Evolutionary conservation across 1,284 basidiomycete genomes (phyloP).

Genomic region (Laetiporus sulphureus): DNA sequence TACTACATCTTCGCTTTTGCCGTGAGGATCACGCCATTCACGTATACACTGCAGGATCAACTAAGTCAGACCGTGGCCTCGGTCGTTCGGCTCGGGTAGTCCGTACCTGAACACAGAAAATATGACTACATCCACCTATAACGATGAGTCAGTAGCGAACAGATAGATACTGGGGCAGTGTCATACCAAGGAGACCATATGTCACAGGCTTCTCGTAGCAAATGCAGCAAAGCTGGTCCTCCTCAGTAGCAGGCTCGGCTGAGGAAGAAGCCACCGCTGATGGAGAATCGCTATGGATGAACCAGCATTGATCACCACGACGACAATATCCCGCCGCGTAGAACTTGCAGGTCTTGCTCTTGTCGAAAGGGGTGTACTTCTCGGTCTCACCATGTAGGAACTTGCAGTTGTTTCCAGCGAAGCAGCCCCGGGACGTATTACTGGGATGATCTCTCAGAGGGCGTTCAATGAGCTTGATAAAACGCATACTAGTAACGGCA

Average conservation of each 20-base stretch:
- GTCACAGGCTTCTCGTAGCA: constrained; percentile 65
- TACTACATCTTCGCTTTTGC: constrained; percentile 44
- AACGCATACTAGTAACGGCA: constrained; percentile 18
- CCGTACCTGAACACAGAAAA: constrained; percentile 60
- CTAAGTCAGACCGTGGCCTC: constrained; percentile 1
- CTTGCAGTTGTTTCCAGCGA: constrained; percentile 59
- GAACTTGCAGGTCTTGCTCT: constrained; percentile 58
- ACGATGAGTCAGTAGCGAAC: background rate
- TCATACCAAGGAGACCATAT: constrained; percentile 61
- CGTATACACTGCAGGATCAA: constrained; percentile 51
- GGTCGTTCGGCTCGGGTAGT: background rate
- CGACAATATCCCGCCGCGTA: constrained; percentile 62
- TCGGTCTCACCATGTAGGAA: constrained; percentile 57
- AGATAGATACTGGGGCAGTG: background rate
- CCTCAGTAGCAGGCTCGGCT: constrained; percentile 19
- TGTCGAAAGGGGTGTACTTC: constrained; percentile 59
- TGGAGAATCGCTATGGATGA: constrained; percentile 40
- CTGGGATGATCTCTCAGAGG: no score
- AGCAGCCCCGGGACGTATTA: constrained; percentile 54
- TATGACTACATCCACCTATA: constrained; percentile 60
- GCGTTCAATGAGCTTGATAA: no score
- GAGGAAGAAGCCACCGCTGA: constrained; percentile 17
- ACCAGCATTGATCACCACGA: constrained; percentile 66
- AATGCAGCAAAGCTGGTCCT: constrained; percentile 51
- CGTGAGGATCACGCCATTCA: constrained; percentile 58